A percentile compares a stretch with the other conserved stretches of the same genome.
Evolutionary conservation across 208 protist genomes (phyloP).

Genomic region (Crithidia mellificae): DNA sequence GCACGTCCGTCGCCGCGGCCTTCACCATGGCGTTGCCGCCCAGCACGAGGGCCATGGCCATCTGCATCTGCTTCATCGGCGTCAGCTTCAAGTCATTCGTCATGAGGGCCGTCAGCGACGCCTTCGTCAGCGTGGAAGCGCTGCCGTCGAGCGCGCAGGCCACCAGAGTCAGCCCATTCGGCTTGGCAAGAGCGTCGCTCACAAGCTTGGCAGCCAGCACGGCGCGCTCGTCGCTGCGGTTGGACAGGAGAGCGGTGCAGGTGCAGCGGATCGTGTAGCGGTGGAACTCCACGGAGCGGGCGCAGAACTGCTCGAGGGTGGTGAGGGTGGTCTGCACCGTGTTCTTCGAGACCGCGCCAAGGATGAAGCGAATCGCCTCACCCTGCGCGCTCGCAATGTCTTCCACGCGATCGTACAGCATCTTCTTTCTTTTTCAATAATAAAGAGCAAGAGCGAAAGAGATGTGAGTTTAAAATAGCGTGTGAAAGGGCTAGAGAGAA

Average conservation of each 20-base stretch:
- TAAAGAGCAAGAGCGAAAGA: not conserved
- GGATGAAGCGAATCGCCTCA: conserved; percentile 72
- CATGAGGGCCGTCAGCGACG: conserved; percentile 61
- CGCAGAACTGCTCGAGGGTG: conserved; percentile 68
- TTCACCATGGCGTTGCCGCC: conserved; percentile 52
- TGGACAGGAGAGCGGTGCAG: conserved; percentile 33
- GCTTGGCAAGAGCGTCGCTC: conserved; percentile 51
- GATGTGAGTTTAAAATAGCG: not conserved
- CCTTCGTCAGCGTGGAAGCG: conserved; percentile 44
- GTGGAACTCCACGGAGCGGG: conserved; percentile 53
- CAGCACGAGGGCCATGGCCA: conserved; percentile 68
- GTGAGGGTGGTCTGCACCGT: conserved; percentile 72
- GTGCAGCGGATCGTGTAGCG: conserved; percentile 60
- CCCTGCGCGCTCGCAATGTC: conserved; percentile 72
- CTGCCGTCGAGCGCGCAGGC: conserved; percentile 49
- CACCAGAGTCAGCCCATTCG: conserved; percentile 71
- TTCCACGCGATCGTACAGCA: conserved; percentile 79
- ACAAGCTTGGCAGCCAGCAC: conserved; percentile 65
- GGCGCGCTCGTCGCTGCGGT: conserved; percentile 39
- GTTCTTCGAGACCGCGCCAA: conserved; percentile 69
- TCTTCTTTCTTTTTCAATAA: conserved; percentile 13
- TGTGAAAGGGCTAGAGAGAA: not conserved
- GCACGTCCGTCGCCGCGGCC: conserved; percentile 57
- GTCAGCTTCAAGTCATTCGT: conserved; percentile 64
- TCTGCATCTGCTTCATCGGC: conserved; percentile 69